Base-by-base conservation (phyloP, 1,284 basidiomycete genomes). In the Peniophora sp. region DNA sequence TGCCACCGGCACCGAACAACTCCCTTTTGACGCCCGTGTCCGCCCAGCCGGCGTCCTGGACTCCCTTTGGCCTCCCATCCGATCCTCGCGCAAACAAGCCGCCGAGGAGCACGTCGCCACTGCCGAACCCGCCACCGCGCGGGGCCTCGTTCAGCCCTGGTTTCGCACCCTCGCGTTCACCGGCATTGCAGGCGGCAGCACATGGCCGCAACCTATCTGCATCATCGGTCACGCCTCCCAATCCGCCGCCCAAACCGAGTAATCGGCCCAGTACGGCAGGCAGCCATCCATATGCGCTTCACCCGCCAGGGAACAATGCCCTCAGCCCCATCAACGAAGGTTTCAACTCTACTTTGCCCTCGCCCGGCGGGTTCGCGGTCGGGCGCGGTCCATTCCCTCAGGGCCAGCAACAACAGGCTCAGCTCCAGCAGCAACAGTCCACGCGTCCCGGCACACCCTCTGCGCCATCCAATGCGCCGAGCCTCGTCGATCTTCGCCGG, bases 401-500 rank as follows among this genome's bases (percentile, higher is more conserved):
- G 12, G 27, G 27, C 27, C 12, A 5, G 27, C 27, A 32, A 32
- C 27, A 32, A 12, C 27, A 32, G 27, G 5, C 27, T 12, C 27
- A 32, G 12, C 27, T 32, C 12, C 27, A 32, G 27, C 27, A 32
- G 27, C 27, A 32, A 12, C 27, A 32, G 12, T 83, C 80, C 58
- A 68, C 68, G 34, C 62, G 64, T 44, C 70, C 68, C 20, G 67
- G 59, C 52, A 75, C 74, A 6, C 65, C 76, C 0, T 67, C 71
- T 3, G 69, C 75, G 37, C 27, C 27, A 5, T 65, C 62, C 47
- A 63, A 66, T 46, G 68, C 75, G 1, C 74, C 80, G 3, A 83
- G 86, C 0, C 67, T 90, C 20, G 88, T 92, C 52, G 89, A 93
- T 57, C 71, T 94, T 47, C 75, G 85, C 44, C 75, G 85, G 47